Conservation (phyloP, 441 rosid species). For the Corymbia calophylla region DNA sequence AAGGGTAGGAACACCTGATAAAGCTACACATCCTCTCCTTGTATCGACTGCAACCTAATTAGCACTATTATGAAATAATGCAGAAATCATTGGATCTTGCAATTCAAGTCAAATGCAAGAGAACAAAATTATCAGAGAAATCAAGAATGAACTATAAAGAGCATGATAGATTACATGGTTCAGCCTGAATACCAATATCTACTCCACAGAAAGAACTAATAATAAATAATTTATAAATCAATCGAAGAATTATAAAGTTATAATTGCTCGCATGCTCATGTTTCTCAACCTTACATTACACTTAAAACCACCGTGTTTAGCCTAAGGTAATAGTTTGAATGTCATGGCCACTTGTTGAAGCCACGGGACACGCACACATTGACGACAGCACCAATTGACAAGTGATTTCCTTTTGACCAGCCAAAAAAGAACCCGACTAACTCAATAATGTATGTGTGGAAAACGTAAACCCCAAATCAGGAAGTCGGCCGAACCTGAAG, state of each 20-base stretch:
- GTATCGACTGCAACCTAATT: neutral
- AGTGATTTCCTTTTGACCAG: neutral
- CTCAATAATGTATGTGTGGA: neutral
- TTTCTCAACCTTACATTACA: neutral
- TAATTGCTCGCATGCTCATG: too few relatives aligned
- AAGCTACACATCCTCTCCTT: neutral
- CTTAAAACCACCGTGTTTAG: neutral
- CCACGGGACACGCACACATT: neutral
- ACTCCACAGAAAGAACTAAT: rapidly evolving
- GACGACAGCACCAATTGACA: neutral
- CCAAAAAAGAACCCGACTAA: neutral
- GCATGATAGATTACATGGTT: too few relatives aligned
- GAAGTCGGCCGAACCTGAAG: neutral
- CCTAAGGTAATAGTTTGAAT: neutral
- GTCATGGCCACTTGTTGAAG: neutral
- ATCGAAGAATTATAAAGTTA: too few relatives aligned
- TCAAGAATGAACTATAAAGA: too few relatives aligned
- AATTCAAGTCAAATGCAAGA: too few relatives aligned
- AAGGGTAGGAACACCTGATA: neutral
- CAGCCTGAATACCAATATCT: rapidly evolving
- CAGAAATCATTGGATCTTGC: too few relatives aligned
- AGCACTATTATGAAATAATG: neutral
- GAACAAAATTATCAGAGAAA: too few relatives aligned
- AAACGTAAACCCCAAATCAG: neutral
- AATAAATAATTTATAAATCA: too few relatives aligned